phyloP scores from a whole-genome alignment of 805 yeast genomes.

The Zygotorulaspora chibaensis region DNA sequence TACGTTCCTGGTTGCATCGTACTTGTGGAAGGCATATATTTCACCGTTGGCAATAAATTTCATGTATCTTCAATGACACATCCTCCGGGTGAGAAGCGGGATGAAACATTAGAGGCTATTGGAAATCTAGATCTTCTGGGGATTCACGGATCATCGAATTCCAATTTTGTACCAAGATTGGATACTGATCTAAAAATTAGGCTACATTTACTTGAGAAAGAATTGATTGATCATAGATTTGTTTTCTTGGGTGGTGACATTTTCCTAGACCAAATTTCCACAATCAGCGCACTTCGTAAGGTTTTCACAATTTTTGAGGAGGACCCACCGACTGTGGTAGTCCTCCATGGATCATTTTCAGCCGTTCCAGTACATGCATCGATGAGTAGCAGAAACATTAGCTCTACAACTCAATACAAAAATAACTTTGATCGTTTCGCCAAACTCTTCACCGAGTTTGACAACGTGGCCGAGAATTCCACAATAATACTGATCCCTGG shows the following conservation, averaged over 20 bases:
- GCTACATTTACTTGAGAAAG: conserved; percentile 53
- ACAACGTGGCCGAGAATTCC: conserved; percentile 33
- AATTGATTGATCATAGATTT: conserved; percentile 52
- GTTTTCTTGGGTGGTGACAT: conserved; percentile 74
- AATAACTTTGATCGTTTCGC: conserved; percentile 73
- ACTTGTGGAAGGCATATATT: conserved; percentile 80
- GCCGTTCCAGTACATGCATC: conserved; percentile 61
- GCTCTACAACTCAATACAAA: conserved; percentile 55
- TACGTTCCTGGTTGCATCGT: conserved; percentile 73
- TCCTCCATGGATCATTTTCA: conserved; percentile 77
- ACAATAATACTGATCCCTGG: conserved; percentile 82
- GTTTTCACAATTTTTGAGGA: conserved; percentile 52
- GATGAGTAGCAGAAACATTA: conserved; percentile 45
- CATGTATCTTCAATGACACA: conserved; percentile 74
- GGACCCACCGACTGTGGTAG: conserved; percentile 62
- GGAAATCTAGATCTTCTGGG: conserved; percentile 75
- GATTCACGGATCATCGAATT: conserved; percentile 34
- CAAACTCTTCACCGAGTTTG: conserved; percentile 50
- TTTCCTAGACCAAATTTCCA: conserved; percentile 54
- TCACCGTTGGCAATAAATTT: conserved; percentile 61
- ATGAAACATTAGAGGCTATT: conserved; percentile 57
- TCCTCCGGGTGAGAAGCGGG: conserved; percentile 83
- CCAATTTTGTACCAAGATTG: conserved; percentile 46
- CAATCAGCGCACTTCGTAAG: conserved; percentile 62
- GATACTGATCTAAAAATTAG: conserved; percentile 56